phyloP scores from a whole-genome alignment of 352 stramenopile genomes.

The Blastocystis sp. region DNA sequence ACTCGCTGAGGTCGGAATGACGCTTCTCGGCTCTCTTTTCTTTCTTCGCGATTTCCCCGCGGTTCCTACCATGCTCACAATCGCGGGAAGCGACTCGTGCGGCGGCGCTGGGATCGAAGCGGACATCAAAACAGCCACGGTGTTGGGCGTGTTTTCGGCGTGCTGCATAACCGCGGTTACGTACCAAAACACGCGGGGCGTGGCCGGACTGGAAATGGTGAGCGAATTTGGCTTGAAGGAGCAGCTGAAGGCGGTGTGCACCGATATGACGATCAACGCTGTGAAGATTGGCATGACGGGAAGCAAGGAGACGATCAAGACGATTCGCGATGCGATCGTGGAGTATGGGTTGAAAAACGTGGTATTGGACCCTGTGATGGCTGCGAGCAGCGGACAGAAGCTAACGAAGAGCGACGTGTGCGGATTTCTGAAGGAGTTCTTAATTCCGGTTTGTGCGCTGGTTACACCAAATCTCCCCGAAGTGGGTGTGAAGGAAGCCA shows the following conservation, averaged over 20 bases:
- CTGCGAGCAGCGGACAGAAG: slow-evolving; percentile 80
- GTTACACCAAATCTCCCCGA: slow-evolving; percentile 89
- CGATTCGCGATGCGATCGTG: not conserved
- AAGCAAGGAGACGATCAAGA: slow-evolving; percentile 73
- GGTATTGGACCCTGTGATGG: slow-evolving; percentile 88
- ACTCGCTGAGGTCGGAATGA: slow-evolving; percentile 28
- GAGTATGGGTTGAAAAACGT: slow-evolving; percentile 71
- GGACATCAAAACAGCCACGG: slow-evolving; percentile 85
- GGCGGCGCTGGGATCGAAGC: slow-evolving; percentile 86
- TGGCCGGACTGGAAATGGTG: slow-evolving; percentile 79
- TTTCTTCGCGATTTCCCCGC: not conserved
- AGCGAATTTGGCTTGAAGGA: slow-evolving; percentile 76
- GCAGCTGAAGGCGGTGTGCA: slow-evolving; percentile 80
- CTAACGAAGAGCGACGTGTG: slow-evolving; percentile 80
- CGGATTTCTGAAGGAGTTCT: slow-evolving; percentile 76
- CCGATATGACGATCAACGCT: slow-evolving; percentile 82
- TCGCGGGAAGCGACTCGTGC: slow-evolving; percentile 86
- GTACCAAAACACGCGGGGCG: slow-evolving; percentile 78
- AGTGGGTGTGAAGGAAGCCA: slow-evolving; percentile 71
- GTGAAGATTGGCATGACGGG: slow-evolving; percentile 91
- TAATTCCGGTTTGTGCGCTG: slow-evolving; percentile 83
- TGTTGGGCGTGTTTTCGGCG: slow-evolving; percentile 79
- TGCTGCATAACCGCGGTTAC: slow-evolving; percentile 86
- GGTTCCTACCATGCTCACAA: slow-evolving; percentile 79
- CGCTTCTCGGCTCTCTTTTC: slow-evolving; percentile 1